These are phyloP conservation scores for Aspergillus quadrilineatus DNA, from an alignment of 2,329 filamentous ascomycete species.

Conservation along the genomic window DNA sequence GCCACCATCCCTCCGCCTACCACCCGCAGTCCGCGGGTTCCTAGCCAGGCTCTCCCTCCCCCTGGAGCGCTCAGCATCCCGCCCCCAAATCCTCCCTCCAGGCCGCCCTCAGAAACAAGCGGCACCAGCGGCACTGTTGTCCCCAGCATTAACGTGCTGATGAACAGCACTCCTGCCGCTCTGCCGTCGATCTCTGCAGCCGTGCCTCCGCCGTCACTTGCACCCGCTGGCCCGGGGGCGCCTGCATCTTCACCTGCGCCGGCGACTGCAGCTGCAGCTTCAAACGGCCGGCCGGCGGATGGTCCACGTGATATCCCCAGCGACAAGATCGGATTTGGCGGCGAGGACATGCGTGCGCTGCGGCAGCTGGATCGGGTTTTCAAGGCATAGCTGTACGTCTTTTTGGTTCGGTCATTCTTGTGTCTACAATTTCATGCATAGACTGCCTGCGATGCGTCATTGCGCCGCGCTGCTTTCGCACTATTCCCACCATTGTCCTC, in stretches of 20 bases:
- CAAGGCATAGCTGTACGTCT: slow-evolving; percentile 23
- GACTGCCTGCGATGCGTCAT: background rate
- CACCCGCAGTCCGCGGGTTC: slow-evolving; percentile 28
- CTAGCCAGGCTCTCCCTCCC: slow-evolving; percentile 27
- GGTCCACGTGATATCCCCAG: slow-evolving; percentile 57
- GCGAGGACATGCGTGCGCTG: slow-evolving; percentile 65
- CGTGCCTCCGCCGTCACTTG: background rate
- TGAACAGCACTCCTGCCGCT: slow-evolving; percentile 37
- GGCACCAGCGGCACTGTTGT: slow-evolving; percentile 49
- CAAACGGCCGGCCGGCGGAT: slow-evolving; percentile 29
- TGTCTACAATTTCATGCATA: background rate
- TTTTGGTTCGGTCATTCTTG: background rate
- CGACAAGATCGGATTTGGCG: slow-evolving; percentile 56
- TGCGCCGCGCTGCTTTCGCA: background rate
- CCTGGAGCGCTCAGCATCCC: slow-evolving; percentile 20
- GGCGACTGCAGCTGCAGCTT: background rate
- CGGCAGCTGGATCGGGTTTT: slow-evolving; percentile 63
- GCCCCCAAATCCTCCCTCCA: slow-evolving; percentile 11
- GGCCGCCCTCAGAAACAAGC: slow-evolving; percentile 28
- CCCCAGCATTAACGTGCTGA: slow-evolving; percentile 54
- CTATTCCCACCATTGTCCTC: background rate
- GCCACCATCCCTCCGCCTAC: slow-evolving; percentile 1
- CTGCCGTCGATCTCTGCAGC: slow-evolving; percentile 26
- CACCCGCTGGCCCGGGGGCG: slow-evolving; percentile 18
- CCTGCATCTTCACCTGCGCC: background rate